Percentiles rank a stretch among this genome's conserved stretches.
phyloP scores from a whole-genome alignment of 2,329 filamentous ascomycete genomes.

The Didymella segeticola region DNA sequence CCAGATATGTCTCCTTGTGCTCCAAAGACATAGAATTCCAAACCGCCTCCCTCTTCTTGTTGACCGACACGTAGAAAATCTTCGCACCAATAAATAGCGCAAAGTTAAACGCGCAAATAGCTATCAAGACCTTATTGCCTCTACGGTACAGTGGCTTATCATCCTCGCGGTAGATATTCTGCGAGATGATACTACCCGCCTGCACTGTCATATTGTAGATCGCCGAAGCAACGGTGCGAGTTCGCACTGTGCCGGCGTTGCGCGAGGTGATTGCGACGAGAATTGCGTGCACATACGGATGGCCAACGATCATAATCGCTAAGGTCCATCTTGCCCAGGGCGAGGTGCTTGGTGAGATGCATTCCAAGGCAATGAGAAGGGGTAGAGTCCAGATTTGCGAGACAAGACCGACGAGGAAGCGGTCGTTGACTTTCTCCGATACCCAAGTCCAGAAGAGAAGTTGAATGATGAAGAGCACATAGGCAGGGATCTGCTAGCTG shows the following conservation, averaged over 20 bases:
- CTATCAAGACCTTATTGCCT: conserved; percentile 63
- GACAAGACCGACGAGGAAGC: conserved; percentile 56
- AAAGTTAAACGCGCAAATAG: conserved; percentile 59
- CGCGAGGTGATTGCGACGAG: conserved; percentile 53
- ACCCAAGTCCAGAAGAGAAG: conserved; percentile 59
- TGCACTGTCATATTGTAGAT: conserved; percentile 53
- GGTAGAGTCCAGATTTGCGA: conserved; percentile 51
- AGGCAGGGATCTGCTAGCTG: conserved; percentile 49
- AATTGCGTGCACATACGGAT: conserved; percentile 54
- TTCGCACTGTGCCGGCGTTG: conserved; percentile 53
- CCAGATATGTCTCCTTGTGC: conserved; percentile 46
- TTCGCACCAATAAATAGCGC: conserved; percentile 60
- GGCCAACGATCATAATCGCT: conserved; percentile 50
- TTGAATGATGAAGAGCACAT: conserved; percentile 56
- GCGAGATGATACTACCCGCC: conserved; percentile 39
- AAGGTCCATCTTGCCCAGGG: conserved; percentile 50
- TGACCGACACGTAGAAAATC: conserved; percentile 60
- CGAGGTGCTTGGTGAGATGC: conserved; percentile 39
- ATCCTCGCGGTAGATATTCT: conserved; percentile 61
- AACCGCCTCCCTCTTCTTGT: conserved; percentile 47
- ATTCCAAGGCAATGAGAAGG: conserved; percentile 47
- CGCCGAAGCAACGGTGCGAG: conserved; percentile 52
- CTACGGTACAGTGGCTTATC: conserved; percentile 59
- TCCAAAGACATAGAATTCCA: conserved; percentile 45
- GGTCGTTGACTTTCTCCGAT: conserved; percentile 59